Percentiles rank a stretch among this genome's conserved stretches.
phyloP scores from a whole-genome alignment of 352 stramenopile genomes.

The Aphanomyces euteiches region DNA sequence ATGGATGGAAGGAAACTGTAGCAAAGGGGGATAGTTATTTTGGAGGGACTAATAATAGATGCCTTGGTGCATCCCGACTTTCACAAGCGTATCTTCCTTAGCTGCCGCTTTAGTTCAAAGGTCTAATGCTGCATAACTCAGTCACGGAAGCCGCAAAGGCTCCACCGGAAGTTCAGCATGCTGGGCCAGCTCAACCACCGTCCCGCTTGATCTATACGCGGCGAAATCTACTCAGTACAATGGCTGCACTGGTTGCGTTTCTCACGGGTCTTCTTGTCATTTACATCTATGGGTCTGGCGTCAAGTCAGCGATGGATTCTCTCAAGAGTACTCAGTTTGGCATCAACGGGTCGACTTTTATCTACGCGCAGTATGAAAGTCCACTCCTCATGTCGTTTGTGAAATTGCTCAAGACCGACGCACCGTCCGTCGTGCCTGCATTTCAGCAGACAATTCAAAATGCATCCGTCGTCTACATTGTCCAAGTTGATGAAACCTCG shows the following conservation, averaged over 20 bases:
- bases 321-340: slow-evolving; percentile 1
- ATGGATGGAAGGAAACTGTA: too few relatives aligned
- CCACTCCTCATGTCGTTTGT: background rate
- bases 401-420: background rate
- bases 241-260: background rate
- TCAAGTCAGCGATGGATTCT: background rate
- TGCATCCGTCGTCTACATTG: background rate
- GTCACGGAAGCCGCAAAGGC: too few relatives aligned
- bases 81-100: too few relatives aligned
- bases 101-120: too few relatives aligned
- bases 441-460: background rate
- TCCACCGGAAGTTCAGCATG: too few relatives aligned
- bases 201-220: too few relatives aligned
- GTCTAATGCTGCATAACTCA: too few relatives aligned
- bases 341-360: slow-evolving; percentile 5
- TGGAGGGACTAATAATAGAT: too few relatives aligned
- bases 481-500: background rate
- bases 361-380: slow-evolving; percentile 10
- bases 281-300: background rate
- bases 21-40: too few relatives aligned
- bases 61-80: too few relatives aligned
- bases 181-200: too few relatives aligned
- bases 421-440: background rate
- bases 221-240: too few relatives aligned
- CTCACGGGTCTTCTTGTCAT: slow-evolving; percentile 7